Evolutionary conservation across 805 yeast genomes (phyloP).

Genomic region (Torulaspora gathmanii): DNA sequence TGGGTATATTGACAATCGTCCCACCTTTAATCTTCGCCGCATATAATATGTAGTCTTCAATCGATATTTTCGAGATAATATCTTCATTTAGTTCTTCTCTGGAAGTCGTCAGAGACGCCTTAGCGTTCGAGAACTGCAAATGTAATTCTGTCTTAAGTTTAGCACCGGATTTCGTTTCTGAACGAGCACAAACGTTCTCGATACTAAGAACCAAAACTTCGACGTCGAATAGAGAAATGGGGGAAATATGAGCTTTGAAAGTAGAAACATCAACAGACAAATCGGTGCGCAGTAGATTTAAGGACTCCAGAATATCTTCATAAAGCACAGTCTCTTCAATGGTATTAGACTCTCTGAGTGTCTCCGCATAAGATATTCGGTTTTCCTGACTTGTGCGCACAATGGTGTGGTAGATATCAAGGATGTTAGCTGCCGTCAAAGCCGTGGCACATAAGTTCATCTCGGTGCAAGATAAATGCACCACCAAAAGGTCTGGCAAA

Average conservation of each 20-base stretch:
- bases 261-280: constrained; percentile 57
- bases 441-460: constrained; percentile 70
- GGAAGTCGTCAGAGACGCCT: constrained; percentile 61
- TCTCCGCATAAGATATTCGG: constrained; percentile 67
- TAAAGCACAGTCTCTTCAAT: constrained; percentile 26
- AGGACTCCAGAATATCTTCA: constrained; percentile 30
- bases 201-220: constrained; percentile 64
- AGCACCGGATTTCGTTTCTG: constrained; percentile 38
- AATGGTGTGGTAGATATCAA: constrained; percentile 70
- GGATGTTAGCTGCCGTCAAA: constrained; percentile 74
- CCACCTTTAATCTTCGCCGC: constrained; percentile 71
- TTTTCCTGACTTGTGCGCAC: constrained; percentile 70
- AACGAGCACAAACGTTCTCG: constrained; percentile 51
- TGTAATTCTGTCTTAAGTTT: constrained; percentile 51
- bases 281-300: constrained; percentile 53
- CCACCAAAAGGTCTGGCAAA: constrained; percentile 58
- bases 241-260: constrained; percentile 64
- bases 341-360: constrained; percentile 54
- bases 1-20: constrained; percentile 72
- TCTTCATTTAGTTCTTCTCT: constrained; percentile 49
- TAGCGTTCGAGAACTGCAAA: constrained; percentile 56
- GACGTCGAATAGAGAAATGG: constrained; percentile 73
- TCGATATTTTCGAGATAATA: constrained; percentile 41
- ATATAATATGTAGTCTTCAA: constrained; percentile 51
- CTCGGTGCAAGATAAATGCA: constrained; percentile 45